A percentile compares a stretch with the other conserved stretches of the same genome.
Conservation (phyloP, 2,329 filamentous ascomycete species). For the Fusarium cyanostomum region DNA sequence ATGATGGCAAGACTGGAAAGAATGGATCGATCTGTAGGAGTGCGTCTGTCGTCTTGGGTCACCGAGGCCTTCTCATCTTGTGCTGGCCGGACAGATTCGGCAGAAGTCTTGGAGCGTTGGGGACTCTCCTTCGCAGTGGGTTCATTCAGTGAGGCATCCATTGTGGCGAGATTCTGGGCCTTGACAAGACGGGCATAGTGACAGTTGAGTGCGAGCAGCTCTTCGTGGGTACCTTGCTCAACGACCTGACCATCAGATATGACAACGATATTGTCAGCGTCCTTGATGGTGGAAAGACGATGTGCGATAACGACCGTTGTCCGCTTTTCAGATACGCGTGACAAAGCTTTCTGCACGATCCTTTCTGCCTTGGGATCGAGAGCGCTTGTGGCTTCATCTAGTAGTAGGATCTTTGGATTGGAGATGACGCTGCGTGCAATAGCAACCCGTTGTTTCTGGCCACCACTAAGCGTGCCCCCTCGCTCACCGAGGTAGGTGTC, state of each 20-base stretch:
- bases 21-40: constrained; percentile 1
- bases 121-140: neutral
- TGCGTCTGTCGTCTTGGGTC: neutral
- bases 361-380: constrained; percentile 52
- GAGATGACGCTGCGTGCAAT: constrained; percentile 72
- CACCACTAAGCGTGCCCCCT: constrained; percentile 53
- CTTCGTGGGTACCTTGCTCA: constrained; percentile 37
- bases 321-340: constrained; percentile 59
- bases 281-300: constrained; percentile 52
- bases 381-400: constrained; percentile 73
- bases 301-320: constrained; percentile 72
- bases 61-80: constrained; percentile 7
- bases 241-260: constrained; percentile 30
- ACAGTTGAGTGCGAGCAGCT: constrained; percentile 17
- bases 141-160: neutral
- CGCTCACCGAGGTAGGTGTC: constrained; percentile 38
- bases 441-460: constrained; percentile 70
- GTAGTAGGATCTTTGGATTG: constrained; percentile 66
- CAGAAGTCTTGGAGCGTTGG: neutral
- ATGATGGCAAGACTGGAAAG: constrained; percentile 22
- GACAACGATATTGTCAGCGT: constrained; percentile 43
- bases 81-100: constrained; percentile 3
- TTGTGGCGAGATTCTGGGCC: constrained; percentile 25
- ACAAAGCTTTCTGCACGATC: constrained; percentile 63
- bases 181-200: constrained; percentile 36